phyloP scores from a whole-genome alignment of 1,139 yeast species.

The Sugiyamaella paludigena region DNA sequence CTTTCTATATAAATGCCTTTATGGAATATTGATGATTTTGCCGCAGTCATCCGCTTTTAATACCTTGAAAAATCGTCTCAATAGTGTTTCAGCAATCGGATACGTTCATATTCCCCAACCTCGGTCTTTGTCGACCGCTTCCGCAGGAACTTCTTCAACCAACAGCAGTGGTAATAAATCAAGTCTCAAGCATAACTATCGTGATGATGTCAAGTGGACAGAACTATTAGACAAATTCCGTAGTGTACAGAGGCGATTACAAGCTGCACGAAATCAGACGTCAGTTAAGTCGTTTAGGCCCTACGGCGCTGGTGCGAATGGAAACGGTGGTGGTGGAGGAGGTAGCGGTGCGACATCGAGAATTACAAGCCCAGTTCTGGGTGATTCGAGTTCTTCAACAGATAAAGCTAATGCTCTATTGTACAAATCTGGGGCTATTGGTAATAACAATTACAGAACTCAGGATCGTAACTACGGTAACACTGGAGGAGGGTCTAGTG shows the following conservation, averaged over 20 bases:
- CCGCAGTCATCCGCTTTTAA: constrained; percentile 96
- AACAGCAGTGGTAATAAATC: constrained; percentile 1
- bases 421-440: background rate
- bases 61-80: constrained; percentile 72
- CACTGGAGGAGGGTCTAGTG: too few relatives aligned
- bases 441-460: too few relatives aligned
- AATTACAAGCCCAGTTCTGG: constrained; percentile 2
- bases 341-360: background rate
- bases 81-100: constrained; percentile 49
- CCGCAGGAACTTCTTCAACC: constrained; percentile 1
- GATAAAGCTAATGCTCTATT: background rate
- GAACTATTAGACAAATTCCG: constrained; percentile 64
- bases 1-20: constrained; percentile 78
- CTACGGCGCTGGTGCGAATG: background rate
- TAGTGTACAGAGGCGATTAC: constrained; percentile 58
- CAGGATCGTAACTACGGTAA: background rate
- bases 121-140: constrained; percentile 6
- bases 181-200: constrained; percentile 12
- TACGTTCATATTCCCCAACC: constrained; percentile 34
- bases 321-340: too few relatives aligned
- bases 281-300: constrained; percentile 5
- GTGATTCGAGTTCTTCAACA: background rate
- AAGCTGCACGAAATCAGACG: constrained; percentile 33
- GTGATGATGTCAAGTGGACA: constrained; percentile 41
- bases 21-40: constrained; percentile 87